Conservation (phyloP, 371 early-diverging fungal species). For the Rhizopus sp. region DNA sequence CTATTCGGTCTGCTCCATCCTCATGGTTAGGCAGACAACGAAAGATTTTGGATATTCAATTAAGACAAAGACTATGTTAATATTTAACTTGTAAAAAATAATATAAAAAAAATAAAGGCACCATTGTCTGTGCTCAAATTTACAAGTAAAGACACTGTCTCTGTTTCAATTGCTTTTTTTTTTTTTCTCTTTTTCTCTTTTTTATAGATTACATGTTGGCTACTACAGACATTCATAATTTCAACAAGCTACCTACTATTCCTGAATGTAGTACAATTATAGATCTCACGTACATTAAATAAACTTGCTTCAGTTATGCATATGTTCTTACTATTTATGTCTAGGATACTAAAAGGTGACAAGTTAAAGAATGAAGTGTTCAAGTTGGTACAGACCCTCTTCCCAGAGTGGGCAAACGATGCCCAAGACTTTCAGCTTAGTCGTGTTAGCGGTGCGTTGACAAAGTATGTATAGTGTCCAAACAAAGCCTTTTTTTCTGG, state of each 20-base stretch:
- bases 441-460: slow-evolving; percentile 80
- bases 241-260: slow-evolving; percentile 9
- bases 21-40: slow-evolving; percentile 81
- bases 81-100: no score
- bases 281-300: slow-evolving; percentile 20
- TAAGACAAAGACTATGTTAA: slow-evolving; percentile 55
- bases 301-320: neutral
- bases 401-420: slow-evolving; percentile 52
- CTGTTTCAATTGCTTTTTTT: neutral
- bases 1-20: slow-evolving; percentile 57
- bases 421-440: slow-evolving; percentile 41
- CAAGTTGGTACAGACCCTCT: slow-evolving; percentile 19
- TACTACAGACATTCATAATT: neutral
- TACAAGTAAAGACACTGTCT: neutral
- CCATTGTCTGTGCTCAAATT: no score
- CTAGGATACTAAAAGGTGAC: slow-evolving; percentile 27
- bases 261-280: slow-evolving; percentile 29
- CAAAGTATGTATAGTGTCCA: slow-evolving; percentile 50
- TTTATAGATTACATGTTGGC: neutral
- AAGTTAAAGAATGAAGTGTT: slow-evolving; percentile 21
- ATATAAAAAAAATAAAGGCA: no score
- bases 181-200: neutral
- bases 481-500: neutral
- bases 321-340: neutral
- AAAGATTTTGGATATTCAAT: slow-evolving; percentile 58